Conservation (phyloP, 2,329 filamentous ascomycete species). For the Phyllosticta capitalensis region DNA sequence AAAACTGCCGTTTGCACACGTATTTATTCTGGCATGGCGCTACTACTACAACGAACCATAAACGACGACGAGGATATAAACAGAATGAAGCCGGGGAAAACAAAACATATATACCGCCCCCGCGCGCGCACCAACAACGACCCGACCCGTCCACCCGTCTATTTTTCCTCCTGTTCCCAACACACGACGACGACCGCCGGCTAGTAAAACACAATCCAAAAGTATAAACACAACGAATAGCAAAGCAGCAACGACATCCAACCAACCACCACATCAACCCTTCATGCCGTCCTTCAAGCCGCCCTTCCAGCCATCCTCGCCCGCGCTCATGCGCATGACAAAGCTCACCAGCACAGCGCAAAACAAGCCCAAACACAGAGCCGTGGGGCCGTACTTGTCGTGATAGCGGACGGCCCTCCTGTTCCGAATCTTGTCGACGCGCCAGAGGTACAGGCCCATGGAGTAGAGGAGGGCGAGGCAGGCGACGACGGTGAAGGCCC, state of each 20-base stretch:
- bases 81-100: no score
- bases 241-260: not conserved
- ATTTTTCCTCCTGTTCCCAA: not conserved
- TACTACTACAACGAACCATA: no score
- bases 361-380: conserved; percentile 65
- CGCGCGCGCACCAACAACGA: no score
- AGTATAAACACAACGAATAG: not conserved
- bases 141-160: not conserved
- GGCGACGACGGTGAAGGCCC: conserved; percentile 74
- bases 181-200: no score
- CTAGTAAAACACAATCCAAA: not conserved
- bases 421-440: conserved; percentile 74
- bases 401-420: conserved; percentile 84
- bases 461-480: conserved; percentile 72
- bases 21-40: no score
- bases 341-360: conserved; percentile 71
- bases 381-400: conserved; percentile 74
- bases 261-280: not conserved
- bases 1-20: no score
- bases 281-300: conserved; percentile 30
- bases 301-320: conserved; percentile 37
- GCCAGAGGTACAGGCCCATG: conserved; percentile 76
- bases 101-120: no score
- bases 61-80: no score
- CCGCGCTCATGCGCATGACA: conserved; percentile 56